Evolutionary conservation across 2,329 filamentous ascomycete genomes (phyloP), one percentile per base, ranked within the genome.

Genomic region (Colletotrichum karsti): DNA sequence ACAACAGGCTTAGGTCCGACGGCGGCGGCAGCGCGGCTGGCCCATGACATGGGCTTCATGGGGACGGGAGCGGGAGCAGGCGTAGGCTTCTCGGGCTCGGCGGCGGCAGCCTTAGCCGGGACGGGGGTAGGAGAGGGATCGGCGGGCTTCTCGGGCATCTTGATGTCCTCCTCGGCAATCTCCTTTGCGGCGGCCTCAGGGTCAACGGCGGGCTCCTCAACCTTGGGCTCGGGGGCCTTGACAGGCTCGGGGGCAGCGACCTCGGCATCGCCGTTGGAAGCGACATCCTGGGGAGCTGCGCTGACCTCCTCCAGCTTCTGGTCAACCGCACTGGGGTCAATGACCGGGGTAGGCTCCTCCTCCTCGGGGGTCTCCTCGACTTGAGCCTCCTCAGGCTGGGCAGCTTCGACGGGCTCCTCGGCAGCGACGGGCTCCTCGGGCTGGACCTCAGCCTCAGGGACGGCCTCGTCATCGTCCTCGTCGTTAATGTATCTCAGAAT

Each of bases 401-500:
- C 72, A 48, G 68, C 73, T 59, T 81, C 77, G 41, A 81, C 77
- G 72, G 79, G 80, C 73, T 90, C 83, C 77, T 91, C 88, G 41
- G 74, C 70, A 57, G 73, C 67, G 46, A 75, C 71, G 70, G 80
- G 77, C 64, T 81, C 79, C 55, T 78, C 77, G 22, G 61, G 33
- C 60, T 76, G 78, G 18, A 78, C 63, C 71, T 80, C 77, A 41
- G 75, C 51, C 63, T 78, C 76, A 9, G 73, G 75, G n/a, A 76
- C 72, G 39, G 78, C 73, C 66, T 91, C 90, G 67, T 93, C 93
- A 69, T 98, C 94, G 44, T 87, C 87, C 74, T 95, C 93, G 70
- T 96, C 93, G 72, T 92, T 90, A 72, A 99, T 91, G 82, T 97
- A 98, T 74, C 96, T 90, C 85, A 98, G 94, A 79, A 99, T 97